Base-by-base conservation (phyloP, 805 yeast genomes). In the Kluyveromyces nonfermentans region DNA sequence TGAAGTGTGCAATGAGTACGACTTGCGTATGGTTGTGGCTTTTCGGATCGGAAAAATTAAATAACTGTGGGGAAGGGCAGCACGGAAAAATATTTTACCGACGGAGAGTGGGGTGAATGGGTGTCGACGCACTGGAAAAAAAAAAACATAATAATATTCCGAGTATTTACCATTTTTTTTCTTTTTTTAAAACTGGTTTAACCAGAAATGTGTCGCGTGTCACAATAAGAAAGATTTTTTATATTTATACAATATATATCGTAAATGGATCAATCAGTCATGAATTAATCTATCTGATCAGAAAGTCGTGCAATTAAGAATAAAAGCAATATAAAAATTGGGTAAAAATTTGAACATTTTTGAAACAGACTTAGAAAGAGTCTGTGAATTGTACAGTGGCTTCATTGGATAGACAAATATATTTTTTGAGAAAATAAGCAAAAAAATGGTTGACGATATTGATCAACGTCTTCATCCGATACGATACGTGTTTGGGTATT, bases 401-500 rank as follows among this genome's bases (percentile, higher is more conserved):
- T 25, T 10, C 9, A 10, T 25, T 25, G 7, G 30, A 25, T 25
- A 25, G 4, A 4, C 30, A 14, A 25, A 25, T 25, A 25, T 25
- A 25, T n/a, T n/a, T n/a, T n/a, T n/a, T n/a, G n/a, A n/a, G n/a
- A n/a, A n/a, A n/a, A 25, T 25, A 25, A 4, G 14, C 9, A 10
- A 25, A 3, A 25, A 25, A 25, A 25, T 25, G 30, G 30, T 25
- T 25, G 30, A 25, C 12, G 7, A 10, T 10, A 6, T 25, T 19
- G 34, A 28, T 30, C 41, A 38, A 17, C 41, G 41, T 15, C 16
- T 16, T 28, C 30, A 38, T 28, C 41, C 41, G 3, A 15, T 38
- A 28, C 20, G 25, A 21, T 38, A 25, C 34, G 31, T 38, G 31
- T 38, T 32, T 21, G 41, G 41, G 5, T 38, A 38, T 16, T 38